Evolutionary conservation across 805 yeast species (phyloP).

Genomic region (Myxozyma vanderwaltii): DNA sequence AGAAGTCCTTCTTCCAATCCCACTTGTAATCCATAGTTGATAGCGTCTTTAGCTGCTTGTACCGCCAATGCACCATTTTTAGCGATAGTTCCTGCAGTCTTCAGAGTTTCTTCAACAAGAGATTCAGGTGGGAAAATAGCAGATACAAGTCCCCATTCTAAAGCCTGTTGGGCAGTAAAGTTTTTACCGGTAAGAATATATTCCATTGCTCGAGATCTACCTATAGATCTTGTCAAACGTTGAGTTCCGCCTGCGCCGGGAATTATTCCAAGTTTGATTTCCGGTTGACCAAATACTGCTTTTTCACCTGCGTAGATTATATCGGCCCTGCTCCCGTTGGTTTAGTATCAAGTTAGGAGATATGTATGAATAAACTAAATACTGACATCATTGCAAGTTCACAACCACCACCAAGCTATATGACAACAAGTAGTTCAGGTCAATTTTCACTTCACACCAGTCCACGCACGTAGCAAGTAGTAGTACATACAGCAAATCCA

Average conservation of each 20-base stretch:
- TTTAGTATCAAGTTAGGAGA: too few relatives aligned
- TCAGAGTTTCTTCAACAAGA: conserved; percentile 49
- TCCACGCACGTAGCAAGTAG: not conserved
- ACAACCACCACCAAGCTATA: conserved; percentile 55
- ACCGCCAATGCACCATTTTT: conserved; percentile 49
- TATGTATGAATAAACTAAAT: not conserved
- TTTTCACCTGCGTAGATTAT: conserved; percentile 53
- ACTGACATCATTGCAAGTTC: conserved; percentile 55
- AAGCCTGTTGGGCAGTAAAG: conserved; percentile 51
- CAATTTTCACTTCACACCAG: not conserved
- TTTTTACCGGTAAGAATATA: conserved; percentile 51
- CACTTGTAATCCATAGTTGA: conserved; percentile 47
- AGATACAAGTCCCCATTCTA: conserved; percentile 53
- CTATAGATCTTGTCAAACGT: conserved; percentile 52
- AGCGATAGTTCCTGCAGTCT: conserved; percentile 50
- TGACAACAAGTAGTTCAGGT: not conserved
- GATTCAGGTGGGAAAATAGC: conserved; percentile 46
- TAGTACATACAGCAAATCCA: conserved; percentile 48
- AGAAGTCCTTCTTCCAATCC: conserved; percentile 46
- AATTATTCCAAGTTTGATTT: conserved; percentile 54
- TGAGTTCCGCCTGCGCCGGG: conserved; percentile 60
- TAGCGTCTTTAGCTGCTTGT: conserved; percentile 51
- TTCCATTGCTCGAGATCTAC: conserved; percentile 56
- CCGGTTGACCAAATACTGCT: conserved; percentile 59
- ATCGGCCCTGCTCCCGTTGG: conserved; percentile 42